phyloP scores from a whole-genome alignment of 2,329 filamentous ascomycete species.

The Alternaria panax region DNA sequence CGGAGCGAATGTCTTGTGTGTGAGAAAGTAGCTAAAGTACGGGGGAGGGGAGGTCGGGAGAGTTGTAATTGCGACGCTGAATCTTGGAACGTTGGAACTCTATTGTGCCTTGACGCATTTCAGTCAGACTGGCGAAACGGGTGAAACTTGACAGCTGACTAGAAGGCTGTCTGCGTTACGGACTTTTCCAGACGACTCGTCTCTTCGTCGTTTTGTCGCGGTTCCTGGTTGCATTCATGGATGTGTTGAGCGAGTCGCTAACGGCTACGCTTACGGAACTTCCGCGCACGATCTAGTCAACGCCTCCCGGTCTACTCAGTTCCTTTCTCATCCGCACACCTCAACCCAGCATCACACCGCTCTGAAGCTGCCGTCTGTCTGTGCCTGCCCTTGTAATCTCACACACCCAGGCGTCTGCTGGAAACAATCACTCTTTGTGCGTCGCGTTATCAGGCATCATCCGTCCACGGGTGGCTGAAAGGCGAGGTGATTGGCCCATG shows the following conservation, averaged over 20 bases:
- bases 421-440: constrained; percentile 16
- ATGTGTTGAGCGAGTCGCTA: constrained; percentile 18
- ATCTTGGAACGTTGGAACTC: neutral
- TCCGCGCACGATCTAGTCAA: constrained; percentile 15
- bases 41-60: neutral
- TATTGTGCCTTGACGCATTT: neutral
- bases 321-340: constrained; percentile 22
- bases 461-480: constrained; percentile 14
- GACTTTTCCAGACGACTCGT: neutral
- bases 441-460: constrained; percentile 37
- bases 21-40: neutral
- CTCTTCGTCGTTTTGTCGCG: neutral
- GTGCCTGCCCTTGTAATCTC: constrained; percentile 24
- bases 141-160: neutral
- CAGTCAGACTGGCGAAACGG: neutral
- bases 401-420: constrained; percentile 15
- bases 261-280: constrained; percentile 17
- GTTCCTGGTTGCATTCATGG: neutral
- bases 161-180: neutral
- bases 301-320: constrained; percentile 17
- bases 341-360: constrained; percentile 28
- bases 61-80: constrained; percentile 3
- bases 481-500: constrained; percentile 35
- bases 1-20: neutral
- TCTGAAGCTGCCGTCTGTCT: constrained; percentile 16